Evolutionary conservation across 2,329 filamentous ascomycete genomes (phyloP).

Genomic region (Fusarium abutilonis): DNA sequence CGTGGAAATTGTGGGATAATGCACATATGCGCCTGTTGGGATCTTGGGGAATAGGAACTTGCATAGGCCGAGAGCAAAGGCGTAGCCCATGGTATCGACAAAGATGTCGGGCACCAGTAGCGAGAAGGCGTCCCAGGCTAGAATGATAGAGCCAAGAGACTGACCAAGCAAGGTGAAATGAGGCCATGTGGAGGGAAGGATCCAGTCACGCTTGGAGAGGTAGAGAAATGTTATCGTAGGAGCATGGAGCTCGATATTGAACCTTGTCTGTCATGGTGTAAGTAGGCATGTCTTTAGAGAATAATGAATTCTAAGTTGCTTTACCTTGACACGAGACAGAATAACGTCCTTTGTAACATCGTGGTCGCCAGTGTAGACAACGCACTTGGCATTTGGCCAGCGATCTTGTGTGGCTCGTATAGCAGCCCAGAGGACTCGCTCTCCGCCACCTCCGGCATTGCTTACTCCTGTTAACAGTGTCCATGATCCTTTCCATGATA

Average conservation of each 20-base stretch:
- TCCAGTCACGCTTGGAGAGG: conserved; percentile 85
- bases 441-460: conserved; percentile 95
- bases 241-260: conserved; percentile 89
- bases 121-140: conserved; percentile 93
- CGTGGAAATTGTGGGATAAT: conserved; percentile 97
- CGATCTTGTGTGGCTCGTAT: conserved; percentile 88
- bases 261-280: conserved; percentile 69
- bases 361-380: conserved; percentile 96
- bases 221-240: conserved; percentile 90
- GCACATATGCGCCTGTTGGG: conserved; percentile 92
- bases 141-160: conserved; percentile 84
- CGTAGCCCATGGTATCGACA: conserved; percentile 98
- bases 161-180: conserved; percentile 95
- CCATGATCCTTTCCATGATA: conserved; percentile 1
- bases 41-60: conserved; percentile 83
- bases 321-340: conserved; percentile 77
- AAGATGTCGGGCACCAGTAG: conserved; percentile 93
- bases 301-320: conserved; percentile 28
- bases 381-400: conserved; percentile 88
- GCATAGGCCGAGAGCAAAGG: conserved; percentile 84
- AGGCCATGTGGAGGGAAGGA: conserved; percentile 87
- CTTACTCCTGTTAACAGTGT: conserved; percentile 55
- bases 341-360: conserved; percentile 84
- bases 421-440: conserved; percentile 95
- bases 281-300: conserved; percentile 6